These are phyloP conservation scores for Magnaporthiopsis rhizophila DNA, from an alignment of 2,329 filamentous ascomycete genomes.

Conservation along the genomic window DNA sequence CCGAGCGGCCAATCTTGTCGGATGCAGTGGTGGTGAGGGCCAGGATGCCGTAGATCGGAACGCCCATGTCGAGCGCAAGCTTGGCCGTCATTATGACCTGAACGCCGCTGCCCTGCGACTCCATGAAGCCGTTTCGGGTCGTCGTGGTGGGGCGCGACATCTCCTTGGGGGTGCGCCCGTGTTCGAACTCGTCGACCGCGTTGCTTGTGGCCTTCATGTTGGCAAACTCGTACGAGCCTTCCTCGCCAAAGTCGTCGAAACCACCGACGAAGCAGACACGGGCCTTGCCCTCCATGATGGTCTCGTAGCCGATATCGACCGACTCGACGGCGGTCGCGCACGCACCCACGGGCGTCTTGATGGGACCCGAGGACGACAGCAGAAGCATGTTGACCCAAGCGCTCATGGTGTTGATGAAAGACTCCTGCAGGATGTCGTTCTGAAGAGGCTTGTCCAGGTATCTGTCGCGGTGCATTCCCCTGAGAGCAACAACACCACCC, in stretches of 20 bases:
- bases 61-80: slow-evolving; percentile 95
- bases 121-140: slow-evolving; percentile 97
- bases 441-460: slow-evolving; percentile 95
- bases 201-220: slow-evolving; percentile 99
- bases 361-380: slow-evolving; percentile 86
- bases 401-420: slow-evolving; percentile 99
- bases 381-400: slow-evolving; percentile 99
- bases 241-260: slow-evolving; percentile 98
- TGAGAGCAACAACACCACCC: slow-evolving; percentile 84
- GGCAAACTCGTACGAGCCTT: slow-evolving; percentile 98
- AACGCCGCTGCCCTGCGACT: slow-evolving; percentile 96
- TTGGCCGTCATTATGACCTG: slow-evolving; percentile 98
- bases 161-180: slow-evolving; percentile 89
- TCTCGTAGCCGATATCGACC: slow-evolving; percentile 95
- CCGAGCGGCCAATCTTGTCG: slow-evolving; percentile 97
- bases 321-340: slow-evolving; percentile 97
- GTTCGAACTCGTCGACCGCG: slow-evolving; percentile 89
- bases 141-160: slow-evolving; percentile 98
- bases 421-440: slow-evolving; percentile 98
- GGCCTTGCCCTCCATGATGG: slow-evolving; percentile 96
- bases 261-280: slow-evolving; percentile 96
- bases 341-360: slow-evolving; percentile 97
- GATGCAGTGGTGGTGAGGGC: slow-evolving; percentile 93
- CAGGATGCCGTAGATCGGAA: slow-evolving; percentile 92
- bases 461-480: slow-evolving; percentile 97